phyloP scores from a whole-genome alignment of 192 early-diverging fungal genomes.

The Coemansia sp. region DNA sequence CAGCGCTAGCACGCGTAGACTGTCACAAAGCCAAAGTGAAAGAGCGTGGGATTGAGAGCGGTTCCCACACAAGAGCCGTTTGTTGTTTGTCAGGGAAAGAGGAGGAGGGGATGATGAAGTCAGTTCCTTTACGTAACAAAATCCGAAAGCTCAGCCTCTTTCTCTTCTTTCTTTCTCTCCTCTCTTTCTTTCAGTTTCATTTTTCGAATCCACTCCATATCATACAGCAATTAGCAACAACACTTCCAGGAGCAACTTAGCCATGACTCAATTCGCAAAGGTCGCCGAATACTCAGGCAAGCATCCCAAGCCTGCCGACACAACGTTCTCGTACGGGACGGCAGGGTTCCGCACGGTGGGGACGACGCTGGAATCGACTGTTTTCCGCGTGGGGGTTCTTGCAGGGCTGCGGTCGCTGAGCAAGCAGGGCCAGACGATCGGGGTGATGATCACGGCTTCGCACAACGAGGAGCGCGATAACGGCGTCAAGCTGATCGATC shows the following conservation, averaged over 20 bases:
- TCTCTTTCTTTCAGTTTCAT: not conserved
- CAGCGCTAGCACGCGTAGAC: not conserved
- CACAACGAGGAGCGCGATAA: slow-evolving; percentile 99
- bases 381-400: slow-evolving; percentile 90
- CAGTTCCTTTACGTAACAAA: too few relatives aligned
- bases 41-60: not conserved
- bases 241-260: not conserved
- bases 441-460: slow-evolving; percentile 98
- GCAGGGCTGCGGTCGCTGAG: slow-evolving; percentile 90
- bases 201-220: not conserved
- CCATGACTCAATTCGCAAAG: slow-evolving; percentile 26
- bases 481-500: slow-evolving; percentile 97
- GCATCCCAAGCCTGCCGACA: slow-evolving; percentile 68
- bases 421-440: slow-evolving; percentile 80
- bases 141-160: not conserved
- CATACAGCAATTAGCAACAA: not conserved
- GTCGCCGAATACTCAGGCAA: slow-evolving; percentile 58
- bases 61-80: not conserved
- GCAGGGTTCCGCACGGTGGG: slow-evolving; percentile 97
- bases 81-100: too few relatives aligned
- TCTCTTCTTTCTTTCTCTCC: not conserved
- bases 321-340: slow-evolving; percentile 85
- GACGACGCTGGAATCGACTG: slow-evolving; percentile 84
- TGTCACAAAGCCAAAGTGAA: not conserved
- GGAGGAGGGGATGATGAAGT: not conserved